phyloP scores from a whole-genome alignment of 2,329 filamentous ascomycete genomes.

The Penicillium sp. region DNA sequence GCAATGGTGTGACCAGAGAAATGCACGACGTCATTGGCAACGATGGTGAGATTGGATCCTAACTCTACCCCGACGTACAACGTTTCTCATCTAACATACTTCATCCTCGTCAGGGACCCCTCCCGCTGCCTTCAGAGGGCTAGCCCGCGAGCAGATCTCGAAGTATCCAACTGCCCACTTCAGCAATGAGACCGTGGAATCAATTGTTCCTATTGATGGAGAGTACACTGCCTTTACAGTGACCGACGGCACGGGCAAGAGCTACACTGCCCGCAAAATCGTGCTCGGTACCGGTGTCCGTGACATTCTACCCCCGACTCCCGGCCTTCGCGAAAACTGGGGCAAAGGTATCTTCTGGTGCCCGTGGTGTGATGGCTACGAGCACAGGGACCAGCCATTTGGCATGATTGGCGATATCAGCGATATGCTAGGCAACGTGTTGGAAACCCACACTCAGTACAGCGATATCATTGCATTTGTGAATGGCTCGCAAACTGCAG shows the following conservation, averaged over 20 bases:
- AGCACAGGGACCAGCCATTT: slow-evolving; percentile 52
- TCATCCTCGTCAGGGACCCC: slow-evolving; percentile 1
- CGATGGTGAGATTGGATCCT: slow-evolving; percentile 41
- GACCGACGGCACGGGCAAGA: slow-evolving; percentile 27
- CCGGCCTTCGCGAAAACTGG: slow-evolving; percentile 49
- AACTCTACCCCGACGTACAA: background rate
- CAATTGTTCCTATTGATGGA: slow-evolving; percentile 15
- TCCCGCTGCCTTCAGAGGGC: slow-evolving; percentile 47
- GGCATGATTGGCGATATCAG: slow-evolving; percentile 45
- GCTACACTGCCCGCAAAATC: slow-evolving; percentile 46
- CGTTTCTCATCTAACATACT: background rate
- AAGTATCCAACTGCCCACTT: slow-evolving; percentile 45
- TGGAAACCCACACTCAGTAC: slow-evolving; percentile 50
- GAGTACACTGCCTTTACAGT: slow-evolving; percentile 44
- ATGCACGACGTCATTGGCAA: slow-evolving; percentile 56
- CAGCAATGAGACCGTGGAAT: slow-evolving; percentile 42
- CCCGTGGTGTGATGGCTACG: slow-evolving; percentile 56
- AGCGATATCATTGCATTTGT: slow-evolving; percentile 50
- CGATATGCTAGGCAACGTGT: slow-evolving; percentile 39
- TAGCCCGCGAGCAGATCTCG: slow-evolving; percentile 47
- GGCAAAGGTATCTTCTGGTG: slow-evolving; percentile 56
- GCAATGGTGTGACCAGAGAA: slow-evolving; percentile 49
- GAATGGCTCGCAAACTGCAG: slow-evolving; percentile 51
- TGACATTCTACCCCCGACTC: slow-evolving; percentile 49
- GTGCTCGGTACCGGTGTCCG: slow-evolving; percentile 51